A percentile compares a stretch with the other conserved stretches of the same genome.
Evolutionary conservation across 768 basidiomycete species (phyloP).

Genomic region (Leccinum uliginosum): DNA sequence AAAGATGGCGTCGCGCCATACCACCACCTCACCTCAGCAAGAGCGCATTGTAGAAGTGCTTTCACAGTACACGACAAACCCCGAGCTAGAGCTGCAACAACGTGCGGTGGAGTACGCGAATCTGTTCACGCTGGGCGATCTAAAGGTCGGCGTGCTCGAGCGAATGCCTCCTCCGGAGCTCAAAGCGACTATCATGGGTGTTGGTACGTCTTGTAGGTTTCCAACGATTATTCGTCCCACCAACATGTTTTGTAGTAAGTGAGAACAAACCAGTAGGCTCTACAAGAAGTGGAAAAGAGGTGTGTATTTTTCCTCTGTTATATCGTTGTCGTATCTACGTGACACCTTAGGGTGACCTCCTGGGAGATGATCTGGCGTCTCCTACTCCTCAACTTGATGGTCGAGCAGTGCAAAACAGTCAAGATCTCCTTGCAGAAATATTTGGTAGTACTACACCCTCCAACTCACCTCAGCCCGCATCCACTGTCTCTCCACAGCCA

Average conservation of each 20-base stretch:
- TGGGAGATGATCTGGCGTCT: constrained; percentile 68
- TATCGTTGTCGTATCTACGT: neutral
- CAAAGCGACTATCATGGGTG: constrained; percentile 94
- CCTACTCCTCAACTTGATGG: constrained; percentile 41
- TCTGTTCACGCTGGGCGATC: constrained; percentile 72
- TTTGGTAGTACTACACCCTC: constrained; percentile 57
- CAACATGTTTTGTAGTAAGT: constrained; percentile 54
- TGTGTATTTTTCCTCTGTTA: constrained; percentile 27
- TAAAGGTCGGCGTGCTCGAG: constrained; percentile 83
- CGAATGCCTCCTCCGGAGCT: constrained; percentile 99
- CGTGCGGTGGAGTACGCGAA: constrained; percentile 92
- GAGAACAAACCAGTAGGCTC: constrained; percentile 97
- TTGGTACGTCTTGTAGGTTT: constrained; percentile 48
- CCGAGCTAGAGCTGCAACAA: constrained; percentile 94
- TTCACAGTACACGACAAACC: constrained; percentile 77
- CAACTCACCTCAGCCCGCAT: constrained; percentile 29
- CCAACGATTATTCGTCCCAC: neutral
- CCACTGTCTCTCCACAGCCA: constrained; percentile 41
- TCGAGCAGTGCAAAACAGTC: constrained; percentile 55
- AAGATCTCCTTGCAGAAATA: constrained; percentile 89
- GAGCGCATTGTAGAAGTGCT: constrained; percentile 77
- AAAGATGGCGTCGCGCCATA: constrained; percentile 82
- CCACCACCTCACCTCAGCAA: constrained; percentile 62
- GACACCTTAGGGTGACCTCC: constrained; percentile 55
- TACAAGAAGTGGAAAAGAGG: constrained; percentile 72